Conservation (phyloP, 208 protist species). For the Crithidia mellificae region DNA sequence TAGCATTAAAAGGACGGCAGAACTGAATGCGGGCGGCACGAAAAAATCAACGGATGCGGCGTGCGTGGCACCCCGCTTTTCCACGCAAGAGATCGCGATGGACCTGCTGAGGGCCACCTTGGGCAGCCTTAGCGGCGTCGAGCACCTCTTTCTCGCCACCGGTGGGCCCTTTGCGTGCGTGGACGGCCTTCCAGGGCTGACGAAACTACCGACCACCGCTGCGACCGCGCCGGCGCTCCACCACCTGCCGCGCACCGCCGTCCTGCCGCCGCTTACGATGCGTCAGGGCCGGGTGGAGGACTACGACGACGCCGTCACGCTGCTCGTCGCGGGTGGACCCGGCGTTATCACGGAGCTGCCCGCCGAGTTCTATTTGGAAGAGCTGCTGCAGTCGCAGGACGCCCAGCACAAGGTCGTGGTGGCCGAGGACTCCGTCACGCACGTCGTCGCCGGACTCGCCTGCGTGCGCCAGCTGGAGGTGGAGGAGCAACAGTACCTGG, state of each 20-base stretch:
- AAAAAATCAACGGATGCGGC: too few species aligned
- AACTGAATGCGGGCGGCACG: too few species aligned
- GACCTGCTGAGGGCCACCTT: conserved; percentile 54
- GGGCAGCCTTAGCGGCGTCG: conserved; percentile 38
- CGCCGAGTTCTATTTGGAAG: conserved; percentile 82
- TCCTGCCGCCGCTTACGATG: conserved; percentile 59
- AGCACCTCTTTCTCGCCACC: conserved; percentile 44
- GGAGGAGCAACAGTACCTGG: conserved; percentile 68
- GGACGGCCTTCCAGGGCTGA: conserved; percentile 1
- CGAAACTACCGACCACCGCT: conserved; percentile 1
- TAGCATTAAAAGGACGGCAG: too few species aligned
- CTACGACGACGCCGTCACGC: conserved; percentile 87
- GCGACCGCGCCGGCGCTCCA: conserved; percentile 33
- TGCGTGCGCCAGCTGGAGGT: conserved; percentile 57
- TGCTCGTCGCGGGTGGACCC: conserved; percentile 54
- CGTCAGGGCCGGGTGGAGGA: conserved; percentile 87
- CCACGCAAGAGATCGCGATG: conserved; percentile 24
- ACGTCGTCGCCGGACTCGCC: conserved; percentile 77
- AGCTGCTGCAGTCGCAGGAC: conserved; percentile 87
- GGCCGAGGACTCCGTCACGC: conserved; percentile 76
- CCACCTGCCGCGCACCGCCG: conserved; percentile 34
- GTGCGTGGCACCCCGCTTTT: not conserved
- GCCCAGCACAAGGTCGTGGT: conserved; percentile 72
- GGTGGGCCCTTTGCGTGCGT: conserved; percentile 11
- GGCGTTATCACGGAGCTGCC: conserved; percentile 81